A percentile compares a stretch with the other conserved stretches of the same genome.
phyloP scores from a whole-genome alignment of 371 early-diverging fungal species.

The Actinomortierella wolfii region DNA sequence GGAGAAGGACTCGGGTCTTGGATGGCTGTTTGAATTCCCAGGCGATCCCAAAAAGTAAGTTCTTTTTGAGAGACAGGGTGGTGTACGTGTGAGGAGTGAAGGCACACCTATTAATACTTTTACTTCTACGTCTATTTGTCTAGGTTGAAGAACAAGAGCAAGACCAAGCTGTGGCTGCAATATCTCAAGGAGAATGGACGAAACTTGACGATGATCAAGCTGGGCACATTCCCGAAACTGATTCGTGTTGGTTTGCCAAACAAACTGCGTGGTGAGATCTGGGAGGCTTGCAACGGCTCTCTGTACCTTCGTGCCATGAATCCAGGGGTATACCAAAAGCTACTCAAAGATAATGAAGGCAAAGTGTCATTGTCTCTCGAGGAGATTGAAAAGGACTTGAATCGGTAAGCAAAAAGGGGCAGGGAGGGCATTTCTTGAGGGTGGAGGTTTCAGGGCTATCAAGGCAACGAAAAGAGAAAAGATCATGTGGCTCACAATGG shows the following conservation, averaged over 20 bases:
- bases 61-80: not conserved
- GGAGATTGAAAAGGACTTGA: slow-evolving; percentile 98
- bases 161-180: slow-evolving; percentile 60
- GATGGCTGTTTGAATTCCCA: slow-evolving; percentile 84
- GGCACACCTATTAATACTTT: not conserved
- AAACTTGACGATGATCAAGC: slow-evolving; percentile 84
- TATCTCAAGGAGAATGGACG: slow-evolving; percentile 78
- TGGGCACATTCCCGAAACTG: slow-evolving; percentile 86
- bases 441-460: too few species aligned
- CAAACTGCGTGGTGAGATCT: slow-evolving; percentile 91
- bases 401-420: slow-evolving; percentile 68
- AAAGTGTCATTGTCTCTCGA: slow-evolving; percentile 77
- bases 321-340: slow-evolving; percentile 78
- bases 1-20: slow-evolving; percentile 70
- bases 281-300: slow-evolving; percentile 94
- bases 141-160: slow-evolving; percentile 75
- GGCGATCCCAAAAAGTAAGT: slow-evolving; percentile 69
- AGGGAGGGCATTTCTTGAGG: too few species aligned
- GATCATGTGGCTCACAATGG: not conserved
- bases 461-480: not conserved
- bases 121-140: not conserved
- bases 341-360: slow-evolving; percentile 71
- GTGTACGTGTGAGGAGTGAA: not conserved
- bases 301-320: slow-evolving; percentile 87
- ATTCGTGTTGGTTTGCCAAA: slow-evolving; percentile 94